Percentiles rank a stretch among this genome's conserved stretches.
Conservation (phyloP, 1,139 yeast genomes). For the Kodamaea alishanica region DNA sequence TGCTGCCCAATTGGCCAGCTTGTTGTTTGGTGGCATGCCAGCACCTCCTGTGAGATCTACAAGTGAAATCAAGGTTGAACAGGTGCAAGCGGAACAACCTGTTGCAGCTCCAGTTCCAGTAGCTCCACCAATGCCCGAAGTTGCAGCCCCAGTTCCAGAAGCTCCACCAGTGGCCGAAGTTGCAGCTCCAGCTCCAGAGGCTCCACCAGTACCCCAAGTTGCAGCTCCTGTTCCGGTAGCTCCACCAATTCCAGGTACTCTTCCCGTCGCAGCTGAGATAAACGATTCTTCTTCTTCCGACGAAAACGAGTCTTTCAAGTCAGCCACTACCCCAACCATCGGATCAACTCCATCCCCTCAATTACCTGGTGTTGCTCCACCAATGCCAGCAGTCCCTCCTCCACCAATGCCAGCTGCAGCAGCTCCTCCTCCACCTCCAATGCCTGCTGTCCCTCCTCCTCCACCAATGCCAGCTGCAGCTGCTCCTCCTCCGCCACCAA, state of each 20-base stretch:
- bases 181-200: conserved; percentile 6
- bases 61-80: conserved; percentile 8
- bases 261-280: conserved; percentile 5
- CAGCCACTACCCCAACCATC: conserved; percentile 6
- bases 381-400: conserved; percentile 7
- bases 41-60: conserved; percentile 32
- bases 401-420: conserved; percentile 8
- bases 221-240: conserved; percentile 8
- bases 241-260: conserved; percentile 6
- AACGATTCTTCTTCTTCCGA: conserved; percentile 3
- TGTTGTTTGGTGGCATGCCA: conserved; percentile 62
- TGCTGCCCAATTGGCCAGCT: conserved; percentile 60
- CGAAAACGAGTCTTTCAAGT: conserved; percentile 8
- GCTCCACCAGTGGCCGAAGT: conserved; percentile 6
- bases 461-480: conserved; percentile 18
- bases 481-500: conserved; percentile 18
- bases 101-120: conserved; percentile 1
- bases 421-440: conserved; percentile 18
- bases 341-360: conserved; percentile 7
- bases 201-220: conserved; percentile 12
- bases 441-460: conserved; percentile 17
- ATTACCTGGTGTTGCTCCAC: conserved; percentile 4
- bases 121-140: conserved; percentile 1
- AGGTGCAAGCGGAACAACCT: conserved; percentile 7
- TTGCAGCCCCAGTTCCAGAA: conserved; percentile 5